Evolutionary conservation across 1,284 basidiomycete genomes (phyloP).

Genomic region (Filobasidium uniguttulatum): DNA sequence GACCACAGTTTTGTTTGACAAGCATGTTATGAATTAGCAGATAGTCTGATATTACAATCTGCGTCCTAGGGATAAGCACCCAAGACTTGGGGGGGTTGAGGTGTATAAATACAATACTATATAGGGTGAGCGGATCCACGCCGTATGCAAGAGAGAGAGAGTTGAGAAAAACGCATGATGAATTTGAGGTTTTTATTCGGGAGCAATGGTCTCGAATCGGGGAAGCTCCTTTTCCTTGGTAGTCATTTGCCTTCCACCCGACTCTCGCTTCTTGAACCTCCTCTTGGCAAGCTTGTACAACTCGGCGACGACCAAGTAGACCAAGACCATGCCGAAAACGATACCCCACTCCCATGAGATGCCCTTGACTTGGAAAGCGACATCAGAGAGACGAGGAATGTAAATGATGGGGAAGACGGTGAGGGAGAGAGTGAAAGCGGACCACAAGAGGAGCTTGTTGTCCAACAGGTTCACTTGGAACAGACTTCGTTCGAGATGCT

Average conservation of each 20-base stretch:
- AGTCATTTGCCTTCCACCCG: constrained; percentile 12
- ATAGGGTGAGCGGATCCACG: no score
- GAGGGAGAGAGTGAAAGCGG: constrained; percentile 28
- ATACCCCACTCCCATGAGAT: constrained; percentile 38
- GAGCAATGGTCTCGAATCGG: constrained; percentile 16
- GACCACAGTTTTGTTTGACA: no score
- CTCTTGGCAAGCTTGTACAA: constrained; percentile 22
- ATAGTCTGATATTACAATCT: no score
- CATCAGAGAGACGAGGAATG: constrained; percentile 35
- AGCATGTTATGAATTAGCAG: no score
- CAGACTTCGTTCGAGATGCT: constrained; percentile 31
- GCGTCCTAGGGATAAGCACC: no score
- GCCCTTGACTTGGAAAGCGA: constrained; percentile 30
- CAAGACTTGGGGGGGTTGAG: no score
- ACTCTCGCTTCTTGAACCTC: neutral
- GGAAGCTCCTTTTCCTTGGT: constrained; percentile 16
- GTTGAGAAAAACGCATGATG: no score
- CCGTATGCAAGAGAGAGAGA: no score
- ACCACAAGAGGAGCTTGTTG: constrained; percentile 47
- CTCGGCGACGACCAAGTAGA: constrained; percentile 29
- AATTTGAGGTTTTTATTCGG: no score
- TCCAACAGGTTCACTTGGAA: constrained; percentile 44
- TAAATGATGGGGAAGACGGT: constrained; percentile 33
- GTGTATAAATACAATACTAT: no score
- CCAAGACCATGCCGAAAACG: constrained; percentile 33